Evolutionary conservation across 352 stramenopile species (phyloP).

Genomic region (Albugo laibachii): DNA sequence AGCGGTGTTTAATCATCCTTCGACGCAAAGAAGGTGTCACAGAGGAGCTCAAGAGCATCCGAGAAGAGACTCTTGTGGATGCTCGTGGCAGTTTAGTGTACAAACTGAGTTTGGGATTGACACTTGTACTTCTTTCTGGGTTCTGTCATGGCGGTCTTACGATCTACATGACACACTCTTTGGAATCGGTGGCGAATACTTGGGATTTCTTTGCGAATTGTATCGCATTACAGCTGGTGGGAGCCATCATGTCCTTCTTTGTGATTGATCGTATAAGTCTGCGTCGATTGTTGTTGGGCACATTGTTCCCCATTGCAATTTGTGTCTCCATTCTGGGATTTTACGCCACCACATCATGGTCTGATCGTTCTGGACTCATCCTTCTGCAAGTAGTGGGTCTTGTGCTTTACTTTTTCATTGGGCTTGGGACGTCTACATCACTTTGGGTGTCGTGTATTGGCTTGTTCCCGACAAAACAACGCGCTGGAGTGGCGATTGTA

Average conservation of each 20-base stretch:
- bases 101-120: slow-evolving; percentile 41
- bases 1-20: slow-evolving; percentile 34
- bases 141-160: slow-evolving; percentile 34
- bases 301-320: slow-evolving; percentile 30
- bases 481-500: slow-evolving; percentile 23
- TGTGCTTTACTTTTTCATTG: slow-evolving; percentile 61
- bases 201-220: slow-evolving; percentile 25
- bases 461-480: slow-evolving; percentile 36
- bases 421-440: slow-evolving; percentile 30
- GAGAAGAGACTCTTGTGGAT: slow-evolving; percentile 27
- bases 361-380: not conserved
- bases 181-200: not conserved
- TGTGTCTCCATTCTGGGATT: slow-evolving; percentile 30
- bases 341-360: slow-evolving; percentile 11
- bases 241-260: slow-evolving; percentile 45
- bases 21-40: slow-evolving; percentile 43
- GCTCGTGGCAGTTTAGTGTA: slow-evolving; percentile 15
- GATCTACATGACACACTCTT: slow-evolving; percentile 19
- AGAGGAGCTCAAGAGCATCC: slow-evolving; percentile 48
- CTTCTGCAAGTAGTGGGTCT: slow-evolving; percentile 12
- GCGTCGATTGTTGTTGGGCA: slow-evolving; percentile 45
- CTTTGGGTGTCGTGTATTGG: slow-evolving; percentile 39
- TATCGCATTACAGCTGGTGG: slow-evolving; percentile 31
- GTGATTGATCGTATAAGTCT: slow-evolving; percentile 63
- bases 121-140: slow-evolving; percentile 48